Conservation (phyloP, 768 basidiomycete genomes). For the Boletellus ananas region DNA sequence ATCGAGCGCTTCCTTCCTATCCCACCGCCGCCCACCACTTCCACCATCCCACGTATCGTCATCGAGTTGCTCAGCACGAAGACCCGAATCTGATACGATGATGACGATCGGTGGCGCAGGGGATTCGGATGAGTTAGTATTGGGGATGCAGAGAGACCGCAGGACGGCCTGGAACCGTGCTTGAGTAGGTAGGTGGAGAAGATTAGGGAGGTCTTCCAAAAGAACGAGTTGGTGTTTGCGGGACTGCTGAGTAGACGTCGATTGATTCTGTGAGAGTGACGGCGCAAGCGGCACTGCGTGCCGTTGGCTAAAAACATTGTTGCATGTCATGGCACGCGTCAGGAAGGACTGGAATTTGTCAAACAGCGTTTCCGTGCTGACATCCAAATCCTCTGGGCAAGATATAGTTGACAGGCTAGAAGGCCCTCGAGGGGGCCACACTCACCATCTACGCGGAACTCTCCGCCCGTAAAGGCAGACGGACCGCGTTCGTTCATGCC, state of each 20-base stretch:
- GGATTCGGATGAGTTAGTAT: slow-evolving; percentile 17
- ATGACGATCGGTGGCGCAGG: slow-evolving; percentile 65
- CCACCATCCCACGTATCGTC: slow-evolving; percentile 47
- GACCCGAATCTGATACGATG: slow-evolving; percentile 78
- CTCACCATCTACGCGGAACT: slow-evolving; percentile 8
- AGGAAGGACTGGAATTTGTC: slow-evolving; percentile 77
- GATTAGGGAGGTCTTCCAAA: slow-evolving; percentile 88
- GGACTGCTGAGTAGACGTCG: slow-evolving; percentile 1
- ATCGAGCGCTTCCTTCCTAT: slow-evolving; percentile 56
- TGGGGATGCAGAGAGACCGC: slow-evolving; percentile 43
- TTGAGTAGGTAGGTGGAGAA: slow-evolving; percentile 69
- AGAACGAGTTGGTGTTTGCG: slow-evolving; percentile 61
- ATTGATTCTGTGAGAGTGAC: slow-evolving; percentile 1
- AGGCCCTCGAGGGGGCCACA: not conserved
- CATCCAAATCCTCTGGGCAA: slow-evolving; percentile 10
- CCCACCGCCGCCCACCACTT: slow-evolving; percentile 40
- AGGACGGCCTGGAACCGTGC: slow-evolving; percentile 70
- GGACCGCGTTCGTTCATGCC: slow-evolving; percentile 49
- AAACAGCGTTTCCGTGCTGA: slow-evolving; percentile 35
- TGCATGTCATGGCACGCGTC: slow-evolving; percentile 60
- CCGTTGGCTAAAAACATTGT: slow-evolving; percentile 41
- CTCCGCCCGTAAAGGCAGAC: slow-evolving; percentile 17
- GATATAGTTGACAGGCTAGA: not conserved
- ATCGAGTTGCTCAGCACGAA: slow-evolving; percentile 60
- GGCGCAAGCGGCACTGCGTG: slow-evolving; percentile 5